A percentile compares a stretch with the other conserved stretches of the same genome.
phyloP scores from a whole-genome alignment of 73 alveolate species.

The Blepharisma stoltei region DNA sequence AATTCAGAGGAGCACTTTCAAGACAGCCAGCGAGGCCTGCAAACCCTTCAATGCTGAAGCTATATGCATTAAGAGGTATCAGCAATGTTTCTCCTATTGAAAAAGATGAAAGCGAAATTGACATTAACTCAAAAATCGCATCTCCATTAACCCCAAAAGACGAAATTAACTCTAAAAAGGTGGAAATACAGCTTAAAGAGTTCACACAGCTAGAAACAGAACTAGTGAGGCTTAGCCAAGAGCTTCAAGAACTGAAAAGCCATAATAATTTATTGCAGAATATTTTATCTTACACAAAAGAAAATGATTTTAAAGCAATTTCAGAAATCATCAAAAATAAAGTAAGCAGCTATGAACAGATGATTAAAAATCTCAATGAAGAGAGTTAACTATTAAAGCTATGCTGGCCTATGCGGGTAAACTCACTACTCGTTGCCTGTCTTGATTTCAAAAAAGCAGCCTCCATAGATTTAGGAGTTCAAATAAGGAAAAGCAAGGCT shows the following conservation, averaged over 20 bases:
- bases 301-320: not conserved
- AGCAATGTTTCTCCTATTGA: conserved; percentile 17
- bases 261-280: not conserved
- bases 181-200: not conserved
- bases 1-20: not conserved
- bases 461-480: too few species aligned
- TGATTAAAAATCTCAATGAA: not conserved
- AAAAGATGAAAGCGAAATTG: conserved; percentile 20
- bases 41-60: not conserved
- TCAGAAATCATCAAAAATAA: not conserved
- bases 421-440: too few species aligned
- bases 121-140: not conserved
- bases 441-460: too few species aligned
- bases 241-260: conserved; percentile 8
- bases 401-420: too few species aligned
- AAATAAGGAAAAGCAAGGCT: too few species aligned
- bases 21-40: not conserved
- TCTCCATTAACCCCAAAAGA: conserved; percentile 11
- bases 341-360: not conserved
- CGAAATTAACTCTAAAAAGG: not conserved
- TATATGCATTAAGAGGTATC: conserved; percentile 2
- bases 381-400: too few species aligned
- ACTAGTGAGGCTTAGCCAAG: not conserved
- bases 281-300: not conserved
- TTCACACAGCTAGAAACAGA: not conserved